A percentile compares a stretch with the other conserved stretches of the same genome.
These are phyloP conservation scores for Pogostemon cablin DNA, from an alignment of 257 asterid species.

Conservation along the genomic window DNA sequence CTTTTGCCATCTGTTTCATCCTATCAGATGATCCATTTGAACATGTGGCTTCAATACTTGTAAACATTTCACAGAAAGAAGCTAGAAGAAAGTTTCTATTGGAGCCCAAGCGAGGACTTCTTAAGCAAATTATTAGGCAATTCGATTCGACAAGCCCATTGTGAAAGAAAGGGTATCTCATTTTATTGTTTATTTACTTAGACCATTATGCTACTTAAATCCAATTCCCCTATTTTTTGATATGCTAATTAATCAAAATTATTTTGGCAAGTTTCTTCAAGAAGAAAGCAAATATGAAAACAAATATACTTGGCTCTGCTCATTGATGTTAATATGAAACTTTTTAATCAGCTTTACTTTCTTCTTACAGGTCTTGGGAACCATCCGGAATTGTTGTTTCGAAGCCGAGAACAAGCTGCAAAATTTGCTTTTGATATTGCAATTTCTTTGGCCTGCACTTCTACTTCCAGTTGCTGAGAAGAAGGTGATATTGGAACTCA, in stretches of 20 bases:
- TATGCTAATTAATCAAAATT: no score
- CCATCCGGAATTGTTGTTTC: conserved; percentile 83
- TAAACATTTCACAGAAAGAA: conserved; percentile 70
- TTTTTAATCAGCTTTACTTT: no score
- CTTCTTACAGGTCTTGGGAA: conserved; percentile 66
- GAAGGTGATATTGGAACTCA: no score
- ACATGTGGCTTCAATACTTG: conserved; percentile 44
- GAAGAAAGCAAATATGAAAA: not conserved
- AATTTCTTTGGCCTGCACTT: conserved; percentile 46
- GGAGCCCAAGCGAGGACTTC: conserved; percentile 81
- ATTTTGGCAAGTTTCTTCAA: not conserved
- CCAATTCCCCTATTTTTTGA: no score
- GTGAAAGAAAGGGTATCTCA: conserved; percentile 62
- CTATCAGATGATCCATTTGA: conserved; percentile 60
- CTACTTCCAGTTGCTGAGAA: no score
- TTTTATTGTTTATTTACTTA: no score
- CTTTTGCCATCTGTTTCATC: no score
- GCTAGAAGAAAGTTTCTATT: conserved; percentile 78
- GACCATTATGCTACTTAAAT: no score
- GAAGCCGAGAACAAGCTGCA: conserved; percentile 85
- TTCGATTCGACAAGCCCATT: conserved; percentile 65
- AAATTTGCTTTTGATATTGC: conserved; percentile 74
- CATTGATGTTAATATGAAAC: conserved; percentile 11
- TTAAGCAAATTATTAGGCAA: conserved; percentile 83
- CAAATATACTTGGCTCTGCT: no score